phyloP scores from a whole-genome alignment of 2,329 filamentous ascomycete genomes.

The Colletotrichum chrysophilum region DNA sequence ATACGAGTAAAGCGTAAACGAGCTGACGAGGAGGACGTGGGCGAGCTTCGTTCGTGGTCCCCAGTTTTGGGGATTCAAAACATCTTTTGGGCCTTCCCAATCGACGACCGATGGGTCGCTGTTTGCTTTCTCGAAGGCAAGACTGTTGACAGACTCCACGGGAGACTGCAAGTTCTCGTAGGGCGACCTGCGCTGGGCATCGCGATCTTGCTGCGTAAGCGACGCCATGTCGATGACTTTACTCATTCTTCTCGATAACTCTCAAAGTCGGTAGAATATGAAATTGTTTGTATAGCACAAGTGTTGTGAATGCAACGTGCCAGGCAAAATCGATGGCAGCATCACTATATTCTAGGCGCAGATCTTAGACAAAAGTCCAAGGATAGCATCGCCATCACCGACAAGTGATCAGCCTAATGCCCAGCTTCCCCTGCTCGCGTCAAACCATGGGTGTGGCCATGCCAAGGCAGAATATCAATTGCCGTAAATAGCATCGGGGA shows the following conservation, averaged over 20 bases:
- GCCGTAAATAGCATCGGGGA: not conserved
- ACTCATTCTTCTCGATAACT: not conserved
- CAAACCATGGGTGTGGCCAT: not conserved
- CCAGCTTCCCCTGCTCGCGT: not conserved
- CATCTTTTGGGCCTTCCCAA: constrained; percentile 65
- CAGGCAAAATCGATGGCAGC: not conserved
- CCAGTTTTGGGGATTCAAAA: constrained; percentile 68
- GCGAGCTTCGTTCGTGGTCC: constrained; percentile 36
- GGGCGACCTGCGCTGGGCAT: not conserved
- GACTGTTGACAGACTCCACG: not conserved
- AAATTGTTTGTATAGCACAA: rapidly evolving
- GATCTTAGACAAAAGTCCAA: not conserved
- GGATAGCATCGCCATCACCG: not conserved
- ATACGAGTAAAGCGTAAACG: constrained; percentile 42
- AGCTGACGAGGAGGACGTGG: constrained; percentile 39
- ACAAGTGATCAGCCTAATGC: not conserved
- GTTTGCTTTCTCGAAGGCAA: not conserved
- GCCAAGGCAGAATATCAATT: not conserved
- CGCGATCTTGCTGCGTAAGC: not conserved
- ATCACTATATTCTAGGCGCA: not conserved
- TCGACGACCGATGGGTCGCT: constrained; percentile 46
- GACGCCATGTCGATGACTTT: not conserved
- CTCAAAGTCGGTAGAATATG: not conserved
- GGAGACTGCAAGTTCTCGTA: not conserved
- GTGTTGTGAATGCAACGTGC: not conserved